phyloP scores from a whole-genome alignment of 257 asterid genomes.

The Galeopsis tetrahit region DNA sequence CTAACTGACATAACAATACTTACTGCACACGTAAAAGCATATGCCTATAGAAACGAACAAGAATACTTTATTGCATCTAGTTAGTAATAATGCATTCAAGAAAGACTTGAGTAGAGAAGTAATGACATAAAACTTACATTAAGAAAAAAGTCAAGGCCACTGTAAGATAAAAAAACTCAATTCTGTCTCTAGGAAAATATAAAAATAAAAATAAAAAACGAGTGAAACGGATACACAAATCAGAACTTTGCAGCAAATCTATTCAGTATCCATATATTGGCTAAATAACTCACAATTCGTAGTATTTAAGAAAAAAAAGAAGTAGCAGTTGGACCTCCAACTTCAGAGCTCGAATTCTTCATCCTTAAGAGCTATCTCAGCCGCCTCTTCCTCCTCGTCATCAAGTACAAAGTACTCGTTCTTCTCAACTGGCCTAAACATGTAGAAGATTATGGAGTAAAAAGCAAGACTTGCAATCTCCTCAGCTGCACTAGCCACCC shows the following conservation, averaged over 20 bases:
- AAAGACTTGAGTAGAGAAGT: constrained; percentile 16
- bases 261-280: constrained; percentile 33
- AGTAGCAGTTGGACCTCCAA: constrained; percentile 35
- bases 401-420: constrained; percentile 89
- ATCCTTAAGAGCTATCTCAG: constrained; percentile 83
- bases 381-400: constrained; percentile 92
- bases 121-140: constrained; percentile 31
- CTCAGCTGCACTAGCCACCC: constrained; percentile 95
- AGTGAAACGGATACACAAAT: constrained; percentile 36
- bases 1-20: not conserved
- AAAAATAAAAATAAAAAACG: constrained; percentile 24
- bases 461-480: constrained; percentile 90
- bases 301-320: constrained; percentile 38
- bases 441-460: constrained; percentile 80
- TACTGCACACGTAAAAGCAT: constrained; percentile 14
- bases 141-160: constrained; percentile 30
- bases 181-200: constrained; percentile 28
- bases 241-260: constrained; percentile 39
- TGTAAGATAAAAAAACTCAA: constrained; percentile 36
- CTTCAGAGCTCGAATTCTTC: constrained; percentile 93
- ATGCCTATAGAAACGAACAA: not conserved
- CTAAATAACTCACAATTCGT: constrained; percentile 44
- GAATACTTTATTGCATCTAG: not conserved
- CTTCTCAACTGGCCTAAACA: constrained; percentile 94
- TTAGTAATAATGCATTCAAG: constrained; percentile 19